Conservation (phyloP, 306 rosid genomes). For the Cicer bijugum region DNA sequence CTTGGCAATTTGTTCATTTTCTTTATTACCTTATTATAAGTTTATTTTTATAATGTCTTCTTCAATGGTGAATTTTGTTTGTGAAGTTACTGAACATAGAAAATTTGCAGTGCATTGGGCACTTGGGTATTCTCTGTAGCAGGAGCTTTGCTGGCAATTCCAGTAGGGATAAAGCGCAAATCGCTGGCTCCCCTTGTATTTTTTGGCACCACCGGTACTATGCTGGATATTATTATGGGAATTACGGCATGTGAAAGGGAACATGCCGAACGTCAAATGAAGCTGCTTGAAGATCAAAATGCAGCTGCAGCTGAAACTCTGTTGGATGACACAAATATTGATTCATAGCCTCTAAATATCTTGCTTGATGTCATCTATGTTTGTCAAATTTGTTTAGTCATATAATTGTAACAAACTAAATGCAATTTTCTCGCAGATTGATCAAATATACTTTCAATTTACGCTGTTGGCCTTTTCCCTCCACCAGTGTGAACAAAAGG, state of each 20-base stretch:
- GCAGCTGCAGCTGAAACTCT: conserved; percentile 55
- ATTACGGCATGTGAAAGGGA: conserved; percentile 83
- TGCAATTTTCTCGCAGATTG: neutral
- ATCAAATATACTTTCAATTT: conserved; percentile 10
- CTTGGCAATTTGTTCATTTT: neutral
- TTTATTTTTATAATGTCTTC: neutral
- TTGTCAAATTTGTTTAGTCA: conserved; percentile 34
- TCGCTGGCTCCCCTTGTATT: conserved; percentile 91
- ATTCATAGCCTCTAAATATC: conserved; percentile 49
- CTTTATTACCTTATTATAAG: neutral
- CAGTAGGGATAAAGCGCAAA: conserved; percentile 89
- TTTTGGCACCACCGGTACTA: conserved; percentile 94
- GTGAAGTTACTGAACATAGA: conserved; percentile 39
- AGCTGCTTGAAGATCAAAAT: conserved; percentile 74
- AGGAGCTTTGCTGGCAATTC: conserved; percentile 93
- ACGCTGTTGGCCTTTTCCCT: conserved; percentile 13
- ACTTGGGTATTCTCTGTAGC: conserved; percentile 97
- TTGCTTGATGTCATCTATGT: conserved; percentile 1
- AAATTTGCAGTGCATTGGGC: conserved; percentile 74
- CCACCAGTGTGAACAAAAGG: conserved; percentile 5
- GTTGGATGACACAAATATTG: conserved; percentile 43
- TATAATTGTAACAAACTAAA: conserved; percentile 36
- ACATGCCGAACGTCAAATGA: conserved; percentile 86
- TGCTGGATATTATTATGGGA: conserved; percentile 94
- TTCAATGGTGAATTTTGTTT: conserved; percentile 7